Base-by-base conservation (phyloP, 2,329 filamentous ascomycete species). In the Teratosphaeria epicoccoides region DNA sequence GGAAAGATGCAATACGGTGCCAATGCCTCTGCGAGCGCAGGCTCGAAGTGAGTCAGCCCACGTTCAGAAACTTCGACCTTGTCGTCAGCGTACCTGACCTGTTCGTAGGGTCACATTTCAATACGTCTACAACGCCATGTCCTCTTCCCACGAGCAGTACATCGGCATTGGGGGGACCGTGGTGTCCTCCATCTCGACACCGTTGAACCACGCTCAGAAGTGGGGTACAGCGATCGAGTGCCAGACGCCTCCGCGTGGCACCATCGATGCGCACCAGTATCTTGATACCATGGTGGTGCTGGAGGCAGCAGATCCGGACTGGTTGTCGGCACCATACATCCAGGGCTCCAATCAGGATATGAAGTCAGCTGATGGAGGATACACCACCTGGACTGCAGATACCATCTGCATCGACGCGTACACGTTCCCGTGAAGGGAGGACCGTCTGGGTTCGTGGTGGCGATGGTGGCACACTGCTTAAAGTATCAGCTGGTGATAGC, bases 171-270 rank as follows among this genome's bases (percentile, higher is more conserved):
- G 72, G 51, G 68, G 65, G 43, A 58, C 59, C 22, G 56, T 61
- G n/a, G 66, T 76, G 24, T 71, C 71, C 0, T 73, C 67, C 0
- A 66, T 76, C 2, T 75, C 73, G 1, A 4, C 3, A 14, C 3
- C 28, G 28, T 29, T 29, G n/a, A 24, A 23, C 24, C 24, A 43
- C 24, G 47, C 28, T 9, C 29, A 49, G 24, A 33, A 33, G 17
- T 43, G 12, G 47, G 33, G 33, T 33, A 55, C 55, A 10, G 55
- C 55, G 6, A 44, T 58, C 22, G 54, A 58, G 43, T 58, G 54
- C 47, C 56, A 58, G 49, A 10, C 37, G 29, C 62, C 71, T 63
- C 71, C 52, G 3, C 73, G 71, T 57, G 71, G 72, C 20, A 72
- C 66, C 28, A 61, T 73, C 26, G 61, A 63, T 26, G 67, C 68